phyloP scores from a whole-genome alignment of 2,329 filamentous ascomycete species.

The Fusarium decemcellulare region DNA sequence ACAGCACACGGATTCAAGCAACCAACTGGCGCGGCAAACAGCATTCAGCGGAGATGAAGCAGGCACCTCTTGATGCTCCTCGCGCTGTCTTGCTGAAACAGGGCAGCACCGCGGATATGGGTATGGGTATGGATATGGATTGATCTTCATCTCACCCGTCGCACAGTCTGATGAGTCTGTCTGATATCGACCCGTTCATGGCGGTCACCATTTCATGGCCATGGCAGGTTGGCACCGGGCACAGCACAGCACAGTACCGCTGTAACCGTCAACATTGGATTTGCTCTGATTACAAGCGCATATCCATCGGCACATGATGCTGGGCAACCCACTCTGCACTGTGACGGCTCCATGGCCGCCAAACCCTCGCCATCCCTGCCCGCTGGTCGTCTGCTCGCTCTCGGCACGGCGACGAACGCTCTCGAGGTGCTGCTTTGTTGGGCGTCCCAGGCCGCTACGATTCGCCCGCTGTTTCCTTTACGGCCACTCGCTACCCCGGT shows the following conservation, averaged over 20 bases:
- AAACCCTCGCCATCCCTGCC: slow-evolving; percentile 21
- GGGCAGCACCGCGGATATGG: slow-evolving; percentile 28
- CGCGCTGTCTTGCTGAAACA: slow-evolving; percentile 39
- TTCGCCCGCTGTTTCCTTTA: slow-evolving; percentile 43
- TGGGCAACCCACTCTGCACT: slow-evolving; percentile 29
- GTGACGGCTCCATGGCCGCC: slow-evolving; percentile 22
- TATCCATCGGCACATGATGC: slow-evolving; percentile 32
- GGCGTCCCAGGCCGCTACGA: slow-evolving; percentile 24
- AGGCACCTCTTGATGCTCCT: slow-evolving; percentile 20
- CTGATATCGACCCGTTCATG: slow-evolving; percentile 24
- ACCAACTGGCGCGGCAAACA: slow-evolving; percentile 12
- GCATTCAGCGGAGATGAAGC: background rate
- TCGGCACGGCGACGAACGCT: slow-evolving; percentile 31
- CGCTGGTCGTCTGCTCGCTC: slow-evolving; percentile 27
- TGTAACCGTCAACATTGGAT: background rate
- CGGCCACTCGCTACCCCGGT: slow-evolving; percentile 27
- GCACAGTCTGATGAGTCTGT: slow-evolving; percentile 9
- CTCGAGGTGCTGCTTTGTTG: slow-evolving; percentile 31
- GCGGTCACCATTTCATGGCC: slow-evolving; percentile 38
- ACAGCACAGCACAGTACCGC: background rate
- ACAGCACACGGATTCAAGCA: slow-evolving; percentile 1
- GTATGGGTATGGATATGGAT: slow-evolving; percentile 15
- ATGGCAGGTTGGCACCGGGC: background rate
- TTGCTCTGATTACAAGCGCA: background rate
- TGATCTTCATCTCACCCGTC: slow-evolving; percentile 38